phyloP scores from a whole-genome alignment of 768 basidiomycete species.

The Auriscalpium orientale region DNA sequence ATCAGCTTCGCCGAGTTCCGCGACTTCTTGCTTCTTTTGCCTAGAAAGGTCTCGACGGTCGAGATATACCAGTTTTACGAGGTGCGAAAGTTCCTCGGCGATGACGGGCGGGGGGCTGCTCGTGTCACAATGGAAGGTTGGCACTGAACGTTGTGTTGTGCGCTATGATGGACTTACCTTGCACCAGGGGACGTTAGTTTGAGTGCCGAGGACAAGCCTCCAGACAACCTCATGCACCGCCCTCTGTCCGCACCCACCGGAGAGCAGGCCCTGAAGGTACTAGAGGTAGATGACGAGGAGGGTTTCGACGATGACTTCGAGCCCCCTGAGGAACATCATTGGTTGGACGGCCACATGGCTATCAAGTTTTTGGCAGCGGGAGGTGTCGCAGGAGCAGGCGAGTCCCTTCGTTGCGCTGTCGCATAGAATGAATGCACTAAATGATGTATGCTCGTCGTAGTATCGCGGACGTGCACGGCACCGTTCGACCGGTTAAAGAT shows the following conservation, averaged over 20 bases:
- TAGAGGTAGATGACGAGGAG: slow-evolving; percentile 21
- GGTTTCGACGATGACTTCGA: slow-evolving; percentile 31
- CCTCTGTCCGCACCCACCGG: background rate
- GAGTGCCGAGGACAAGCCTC: slow-evolving; percentile 67
- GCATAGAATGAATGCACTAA: background rate
- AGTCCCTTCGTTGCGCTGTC: slow-evolving; percentile 19
- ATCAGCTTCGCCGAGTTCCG: slow-evolving; percentile 83
- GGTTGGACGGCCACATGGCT: slow-evolving; percentile 64
- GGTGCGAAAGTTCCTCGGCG: slow-evolving; percentile 56
- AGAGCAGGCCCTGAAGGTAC: background rate
- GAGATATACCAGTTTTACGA: slow-evolving; percentile 87
- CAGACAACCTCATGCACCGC: slow-evolving; percentile 15
- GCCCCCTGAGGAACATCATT: slow-evolving; percentile 43
- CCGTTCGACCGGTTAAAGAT: slow-evolving; percentile 96
- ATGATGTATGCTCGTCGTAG: slow-evolving; percentile 32
- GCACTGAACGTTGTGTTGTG: background rate
- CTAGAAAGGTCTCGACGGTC: slow-evolving; percentile 67
- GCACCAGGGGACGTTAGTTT: slow-evolving; percentile 65
- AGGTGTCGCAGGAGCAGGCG: slow-evolving; percentile 90
- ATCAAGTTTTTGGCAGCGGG: slow-evolving; percentile 90
- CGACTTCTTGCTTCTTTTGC: slow-evolving; percentile 82
- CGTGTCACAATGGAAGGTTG: slow-evolving; percentile 87
- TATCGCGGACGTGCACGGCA: slow-evolving; percentile 93
- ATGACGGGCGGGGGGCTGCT: slow-evolving; percentile 71
- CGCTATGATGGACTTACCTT: background rate